These are phyloP conservation scores for Hygrocybe coccinea DNA, from an alignment of 768 basidiomycete species.

Conservation along the genomic window DNA sequence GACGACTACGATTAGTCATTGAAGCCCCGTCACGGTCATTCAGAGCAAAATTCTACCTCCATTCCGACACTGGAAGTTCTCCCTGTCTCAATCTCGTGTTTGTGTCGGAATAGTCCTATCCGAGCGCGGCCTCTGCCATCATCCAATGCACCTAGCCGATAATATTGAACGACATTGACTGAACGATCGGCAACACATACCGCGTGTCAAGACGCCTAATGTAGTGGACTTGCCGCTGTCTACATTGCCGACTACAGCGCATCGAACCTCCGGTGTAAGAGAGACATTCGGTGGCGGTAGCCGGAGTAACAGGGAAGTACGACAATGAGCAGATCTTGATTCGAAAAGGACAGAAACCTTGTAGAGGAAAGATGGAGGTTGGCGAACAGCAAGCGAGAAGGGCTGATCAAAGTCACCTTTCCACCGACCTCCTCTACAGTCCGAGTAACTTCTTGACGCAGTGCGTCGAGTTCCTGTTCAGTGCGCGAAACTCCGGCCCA, in stretches of 20 bases:
- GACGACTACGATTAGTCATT: neutral
- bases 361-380: neutral
- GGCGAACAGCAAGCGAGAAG: neutral
- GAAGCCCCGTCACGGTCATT: neutral
- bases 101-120: constrained; percentile 89
- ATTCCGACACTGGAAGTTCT: constrained; percentile 94
- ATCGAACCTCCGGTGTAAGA: constrained; percentile 84
- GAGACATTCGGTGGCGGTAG: constrained; percentile 73
- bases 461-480: constrained; percentile 45
- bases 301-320: constrained; percentile 60
- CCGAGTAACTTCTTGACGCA: constrained; percentile 42
- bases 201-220: constrained; percentile 91
- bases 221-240: constrained; percentile 94
- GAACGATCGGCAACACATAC: constrained; percentile 33
- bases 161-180: constrained; percentile 16
- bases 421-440: constrained; percentile 75
- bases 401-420: constrained; percentile 43
- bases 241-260: constrained; percentile 94
- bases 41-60: constrained; percentile 57
- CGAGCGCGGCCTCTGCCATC: constrained; percentile 80
- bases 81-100: constrained; percentile 95
- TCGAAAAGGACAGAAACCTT: constrained; percentile 59
- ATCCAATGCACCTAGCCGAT: constrained; percentile 57
- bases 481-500: constrained; percentile 54
- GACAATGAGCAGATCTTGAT: constrained; percentile 42